phyloP scores from a whole-genome alignment of 306 rosid genomes.

The Sicyos edulis region DNA sequence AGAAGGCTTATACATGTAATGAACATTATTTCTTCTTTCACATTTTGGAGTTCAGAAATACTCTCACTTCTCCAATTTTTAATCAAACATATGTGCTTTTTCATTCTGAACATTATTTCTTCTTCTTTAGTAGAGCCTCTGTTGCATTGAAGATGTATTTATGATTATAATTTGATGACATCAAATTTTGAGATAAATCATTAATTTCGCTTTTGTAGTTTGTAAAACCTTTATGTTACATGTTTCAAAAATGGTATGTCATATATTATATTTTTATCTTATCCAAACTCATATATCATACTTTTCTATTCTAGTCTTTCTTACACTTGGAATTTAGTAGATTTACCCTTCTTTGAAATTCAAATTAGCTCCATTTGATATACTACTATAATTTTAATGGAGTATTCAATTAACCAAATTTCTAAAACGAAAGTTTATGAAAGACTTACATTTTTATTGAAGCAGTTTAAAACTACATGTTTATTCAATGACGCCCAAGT shows the following conservation, averaged over 20 bases:
- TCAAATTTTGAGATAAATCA: background rate
- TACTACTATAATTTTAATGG: no score
- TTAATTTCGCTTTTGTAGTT: background rate
- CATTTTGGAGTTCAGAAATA: background rate
- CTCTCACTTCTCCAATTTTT: background rate
- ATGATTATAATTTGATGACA: background rate
- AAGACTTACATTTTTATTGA: no score
- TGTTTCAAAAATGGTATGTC: background rate
- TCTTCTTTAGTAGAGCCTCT: background rate
- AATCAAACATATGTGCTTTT: background rate
- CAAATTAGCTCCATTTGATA: no score
- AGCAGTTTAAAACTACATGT: no score
- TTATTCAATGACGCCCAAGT: no score
- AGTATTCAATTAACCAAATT: no score
- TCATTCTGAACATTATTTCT: background rate
- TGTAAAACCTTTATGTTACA: background rate
- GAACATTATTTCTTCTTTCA: slow-evolving; percentile 7
- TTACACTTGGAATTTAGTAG: no score
- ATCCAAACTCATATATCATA: background rate
- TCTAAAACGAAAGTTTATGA: no score
- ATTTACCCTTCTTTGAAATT: no score
- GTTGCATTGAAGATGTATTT: background rate
- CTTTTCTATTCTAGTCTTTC: no score
- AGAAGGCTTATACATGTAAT: slow-evolving; percentile 94
- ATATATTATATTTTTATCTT: no score